Evolutionary conservation across 345 rosid genomes (phyloP).

Genomic region (Barbarea vulgaris): DNA sequence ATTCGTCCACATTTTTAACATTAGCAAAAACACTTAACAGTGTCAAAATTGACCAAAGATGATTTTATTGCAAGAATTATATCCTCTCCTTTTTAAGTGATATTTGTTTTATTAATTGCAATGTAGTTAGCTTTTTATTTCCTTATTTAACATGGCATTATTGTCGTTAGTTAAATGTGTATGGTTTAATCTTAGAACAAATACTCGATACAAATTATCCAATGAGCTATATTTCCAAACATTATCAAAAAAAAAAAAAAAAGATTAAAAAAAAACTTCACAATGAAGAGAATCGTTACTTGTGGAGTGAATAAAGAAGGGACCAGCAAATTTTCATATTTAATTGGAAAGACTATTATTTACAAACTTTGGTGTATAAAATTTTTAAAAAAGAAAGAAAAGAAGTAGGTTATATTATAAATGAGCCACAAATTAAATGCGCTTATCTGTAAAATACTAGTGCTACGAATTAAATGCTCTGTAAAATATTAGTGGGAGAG

Average conservation of each 20-base stretch:
- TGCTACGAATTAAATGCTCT: constrained; percentile 9
- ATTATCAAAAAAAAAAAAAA: not conserved
- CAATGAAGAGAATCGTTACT: not conserved
- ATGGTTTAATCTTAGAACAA: not conserved
- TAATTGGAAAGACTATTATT: not conserved
- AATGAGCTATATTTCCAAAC: not conserved
- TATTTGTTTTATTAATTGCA: not conserved
- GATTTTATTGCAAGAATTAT: not conserved
- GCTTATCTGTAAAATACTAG: not conserved
- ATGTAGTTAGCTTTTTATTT: not conserved
- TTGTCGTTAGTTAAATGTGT: not conserved
- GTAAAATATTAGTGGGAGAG: not conserved
- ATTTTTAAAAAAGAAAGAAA: too few species aligned
- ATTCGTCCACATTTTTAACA: constrained; percentile 11
- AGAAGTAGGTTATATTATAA: constrained; percentile 7
- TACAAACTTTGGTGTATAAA: not conserved
- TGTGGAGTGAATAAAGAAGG: not conserved
- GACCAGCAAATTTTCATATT: not conserved
- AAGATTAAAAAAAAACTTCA: too few species aligned
- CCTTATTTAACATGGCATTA: not conserved
- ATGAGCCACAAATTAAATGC: constrained; percentile 14
- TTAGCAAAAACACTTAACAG: constrained; percentile 6
- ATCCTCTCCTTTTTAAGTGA: too few species aligned
- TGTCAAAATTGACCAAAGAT: not conserved
- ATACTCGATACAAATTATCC: not conserved